Evolutionary conservation across 2,329 filamentous ascomycete genomes (phyloP), one percentile per base, ranked within the genome.

Genomic region (Ophiostoma populinum): DNA sequence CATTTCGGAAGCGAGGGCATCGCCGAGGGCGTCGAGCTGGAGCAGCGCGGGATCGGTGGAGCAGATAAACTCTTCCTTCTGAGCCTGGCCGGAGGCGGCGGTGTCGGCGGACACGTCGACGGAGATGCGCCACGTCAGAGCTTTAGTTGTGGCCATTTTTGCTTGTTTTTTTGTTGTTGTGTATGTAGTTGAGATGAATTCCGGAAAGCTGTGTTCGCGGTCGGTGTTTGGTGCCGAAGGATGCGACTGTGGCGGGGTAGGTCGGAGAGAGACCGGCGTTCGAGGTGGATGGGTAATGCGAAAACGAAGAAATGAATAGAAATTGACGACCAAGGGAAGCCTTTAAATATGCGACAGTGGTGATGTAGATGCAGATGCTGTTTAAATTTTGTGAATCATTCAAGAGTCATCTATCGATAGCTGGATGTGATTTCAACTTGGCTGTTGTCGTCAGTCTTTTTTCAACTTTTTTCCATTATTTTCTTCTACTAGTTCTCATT

Each of bases 21-120:
- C 54, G 45, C 70, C 70, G 44, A 78, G 55, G 22, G 61, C 61
- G 24, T 59, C 50, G 17, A 66, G 53, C 35, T 73, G 62, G 40
- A 79, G 52, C 35, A 69, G 63, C 8, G 53, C 47, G 20, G 62
- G 63, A 47, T 77, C 65, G 24, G 70, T 76, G 19, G 72, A 77
- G 51, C 76, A 56, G 44, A 74, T 53, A 50, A 70, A 76, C 37
- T 61, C 58, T 42, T 63, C 60, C 32, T 38, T 22, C 7, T 32
- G 20, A 2, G 32, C 13, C 20, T 36, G n/a, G 8, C 25, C 11
- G 7, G 19, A 19, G 7, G 26, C 17, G 10, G 27, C 22, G 10
- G 29, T 13, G 9, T 20, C n/a, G 33, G 25, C 25, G 11, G 34
- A 10, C 15, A 30, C 34, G n/a, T 32, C 7, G 12, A 40, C 34